phyloP scores from a whole-genome alignment of 768 basidiomycete species.

The Suillus occidentalis region DNA sequence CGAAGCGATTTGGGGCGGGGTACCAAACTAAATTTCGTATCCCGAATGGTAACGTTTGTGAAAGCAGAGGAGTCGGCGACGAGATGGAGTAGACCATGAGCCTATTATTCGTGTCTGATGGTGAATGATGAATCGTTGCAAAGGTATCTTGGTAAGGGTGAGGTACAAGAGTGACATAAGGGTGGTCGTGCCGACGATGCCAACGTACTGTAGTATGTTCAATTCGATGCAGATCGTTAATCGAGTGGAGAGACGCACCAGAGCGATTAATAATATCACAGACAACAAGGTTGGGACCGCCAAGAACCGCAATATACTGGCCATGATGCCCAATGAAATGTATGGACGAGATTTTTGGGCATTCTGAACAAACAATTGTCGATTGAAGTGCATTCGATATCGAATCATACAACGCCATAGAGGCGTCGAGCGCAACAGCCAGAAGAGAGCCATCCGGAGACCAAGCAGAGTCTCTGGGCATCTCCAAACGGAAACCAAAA shows the following conservation, averaged over 20 bases:
- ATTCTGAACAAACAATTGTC: conserved; percentile 59
- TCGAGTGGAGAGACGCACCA: conserved; percentile 44
- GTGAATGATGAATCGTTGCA: conserved; percentile 48
- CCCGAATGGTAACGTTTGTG: conserved; percentile 58
- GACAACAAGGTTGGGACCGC: conserved; percentile 50
- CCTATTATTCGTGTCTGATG: conserved; percentile 32
- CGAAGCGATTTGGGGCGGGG: conserved; percentile 34
- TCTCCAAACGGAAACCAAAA: conserved; percentile 64
- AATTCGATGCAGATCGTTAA: background rate
- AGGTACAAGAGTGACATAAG: conserved; percentile 48
- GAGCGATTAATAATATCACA: conserved; percentile 72
- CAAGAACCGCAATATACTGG: conserved; percentile 64
- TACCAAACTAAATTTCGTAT: conserved; percentile 50
- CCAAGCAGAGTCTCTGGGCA: conserved; percentile 70
- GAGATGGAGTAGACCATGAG: conserved; percentile 49
- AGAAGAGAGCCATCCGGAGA: conserved; percentile 86
- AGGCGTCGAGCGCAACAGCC: conserved; percentile 65
- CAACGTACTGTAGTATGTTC: conserved; percentile 51
- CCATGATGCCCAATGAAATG: conserved; percentile 72
- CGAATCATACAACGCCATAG: conserved; percentile 76
- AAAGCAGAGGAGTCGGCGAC: conserved; percentile 45
- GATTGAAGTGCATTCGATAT: conserved; percentile 57
- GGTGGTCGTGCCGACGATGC: conserved; percentile 42
- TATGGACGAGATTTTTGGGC: conserved; percentile 41
- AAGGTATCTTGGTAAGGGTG: conserved; percentile 62